phyloP scores from a whole-genome alignment of 1,139 yeast genomes.

The Candida labiduridarum region DNA sequence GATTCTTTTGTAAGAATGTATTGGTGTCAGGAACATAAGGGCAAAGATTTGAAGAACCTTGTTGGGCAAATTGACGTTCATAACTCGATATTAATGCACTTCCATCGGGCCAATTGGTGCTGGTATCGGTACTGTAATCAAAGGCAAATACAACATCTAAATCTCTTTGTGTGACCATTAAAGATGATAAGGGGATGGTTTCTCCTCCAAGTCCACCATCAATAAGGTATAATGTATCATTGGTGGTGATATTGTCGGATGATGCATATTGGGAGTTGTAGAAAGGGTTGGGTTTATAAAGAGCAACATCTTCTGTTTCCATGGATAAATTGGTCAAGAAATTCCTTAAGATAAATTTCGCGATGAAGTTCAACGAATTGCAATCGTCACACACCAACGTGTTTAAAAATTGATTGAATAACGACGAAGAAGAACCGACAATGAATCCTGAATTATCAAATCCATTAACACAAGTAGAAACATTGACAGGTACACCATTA shows the following conservation, averaged over 20 bases:
- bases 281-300: constrained; percentile 54
- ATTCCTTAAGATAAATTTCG: constrained; percentile 45
- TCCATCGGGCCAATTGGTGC: constrained; percentile 35
- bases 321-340: constrained; percentile 49
- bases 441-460: constrained; percentile 81
- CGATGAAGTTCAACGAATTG: constrained; percentile 49
- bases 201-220: constrained; percentile 50
- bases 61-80: constrained; percentile 61
- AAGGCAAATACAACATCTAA: constrained; percentile 43
- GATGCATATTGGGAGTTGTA: constrained; percentile 46
- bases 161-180: constrained; percentile 38
- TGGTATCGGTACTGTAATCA: constrained; percentile 37
- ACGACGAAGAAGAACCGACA: constrained; percentile 78
- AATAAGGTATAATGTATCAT: constrained; percentile 38
- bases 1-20: constrained; percentile 61
- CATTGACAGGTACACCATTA: constrained; percentile 52
- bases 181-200: constrained; percentile 36
- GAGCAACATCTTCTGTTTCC: constrained; percentile 40
- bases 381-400: constrained; percentile 53
- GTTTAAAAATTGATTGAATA: constrained; percentile 71
- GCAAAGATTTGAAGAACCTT: constrained; percentile 62
- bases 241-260: constrained; percentile 28
- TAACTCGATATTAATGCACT: constrained; percentile 45
- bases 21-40: constrained; percentile 77
- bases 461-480: constrained; percentile 56